Evolutionary conservation across 306 rosid genomes (phyloP), one percentile per base, ranked within the genome.

Genomic region (Luffa aegyptiaca): DNA sequence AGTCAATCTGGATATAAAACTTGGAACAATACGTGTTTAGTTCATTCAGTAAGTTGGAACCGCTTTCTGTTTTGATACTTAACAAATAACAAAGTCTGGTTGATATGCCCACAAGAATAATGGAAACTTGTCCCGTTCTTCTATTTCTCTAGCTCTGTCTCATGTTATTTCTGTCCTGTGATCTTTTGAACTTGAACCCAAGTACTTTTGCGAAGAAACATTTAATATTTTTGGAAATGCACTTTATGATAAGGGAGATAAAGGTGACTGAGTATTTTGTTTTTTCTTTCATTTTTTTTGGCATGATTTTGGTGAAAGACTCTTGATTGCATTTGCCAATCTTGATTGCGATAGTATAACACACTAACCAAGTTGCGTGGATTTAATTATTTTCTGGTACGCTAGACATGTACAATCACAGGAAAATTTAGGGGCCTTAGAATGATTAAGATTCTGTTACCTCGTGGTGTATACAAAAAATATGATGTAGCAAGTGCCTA

Each of bases 311-410:
- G 13, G 39, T 65, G 62, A 12, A 21, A 55, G 36, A 63, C 9
- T 35, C n/a, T 42, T 16, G 51, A n/a, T 41, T 66, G 35, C 7
- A 9, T 18, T 71, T 45, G 33, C 46, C 46, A 46, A 11, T 81
- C 49, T 39, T 58, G 76, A 18, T 39, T 57, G 65, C 31, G 5
- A 14, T 41, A 26, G 8, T 74, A 20, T 17, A 51, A 51, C 44
- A 74, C 62, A 5, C 45, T 17, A 26, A 33, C 59, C 61, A 8
- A 49, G 13, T 35, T 18, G 46, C n/a, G 20, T n/a, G 55, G 20
- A 26, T 14, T 39, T 53, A 8, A 62, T 76, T 80, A 71, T 10
- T 70, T 81, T 77, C 82, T 74, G 80, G n/a, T n/a, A 58, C 11
- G 14, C 5, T 20, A 58, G 64, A 20, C 26, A 31, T 37, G 21